Evolutionary conservation across 805 yeast species (phyloP).

Genomic region (Myxozyma sirexii): DNA sequence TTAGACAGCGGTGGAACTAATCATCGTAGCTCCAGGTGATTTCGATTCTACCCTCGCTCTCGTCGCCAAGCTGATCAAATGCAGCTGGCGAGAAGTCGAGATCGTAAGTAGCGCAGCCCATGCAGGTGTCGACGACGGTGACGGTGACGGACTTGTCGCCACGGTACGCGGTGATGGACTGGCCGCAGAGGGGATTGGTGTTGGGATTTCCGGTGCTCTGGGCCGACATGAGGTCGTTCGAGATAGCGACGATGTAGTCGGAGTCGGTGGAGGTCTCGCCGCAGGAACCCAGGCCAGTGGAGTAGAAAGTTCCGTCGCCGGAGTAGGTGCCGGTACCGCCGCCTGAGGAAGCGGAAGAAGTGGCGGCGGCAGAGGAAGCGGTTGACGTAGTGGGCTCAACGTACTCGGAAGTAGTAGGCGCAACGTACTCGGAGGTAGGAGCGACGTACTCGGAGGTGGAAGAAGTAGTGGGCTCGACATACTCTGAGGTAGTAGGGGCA

Average conservation of each 20-base stretch:
- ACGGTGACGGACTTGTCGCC: conserved; percentile 58
- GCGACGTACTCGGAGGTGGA: conserved; percentile 17
- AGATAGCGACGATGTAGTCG: conserved; percentile 60
- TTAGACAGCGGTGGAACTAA: too few relatives aligned
- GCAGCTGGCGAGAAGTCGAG: conserved; percentile 67
- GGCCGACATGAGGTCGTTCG: conserved; percentile 50
- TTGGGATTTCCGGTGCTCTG: conserved; percentile 46
- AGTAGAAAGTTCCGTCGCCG: conserved; percentile 46
- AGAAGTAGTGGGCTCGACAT: conserved; percentile 19
- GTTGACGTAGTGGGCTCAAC: conserved; percentile 17
- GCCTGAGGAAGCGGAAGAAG: conserved; percentile 23
- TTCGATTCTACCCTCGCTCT: conserved; percentile 55
- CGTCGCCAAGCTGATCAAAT: conserved; percentile 54
- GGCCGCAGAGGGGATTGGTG: conserved; percentile 53
- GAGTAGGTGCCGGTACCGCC: conserved; percentile 37
- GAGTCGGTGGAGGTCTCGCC: conserved; percentile 50
- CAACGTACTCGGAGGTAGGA: conserved; percentile 19
- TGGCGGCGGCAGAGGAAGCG: conserved; percentile 8
- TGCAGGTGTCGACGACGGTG: conserved; percentile 60
- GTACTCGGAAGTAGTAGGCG: conserved; percentile 14
- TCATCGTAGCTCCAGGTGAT: conserved; percentile 54
- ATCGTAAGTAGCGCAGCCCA: conserved; percentile 53
- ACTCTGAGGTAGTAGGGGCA: conserved; percentile 13
- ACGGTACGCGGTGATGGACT: conserved; percentile 51
- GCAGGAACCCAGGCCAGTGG: conserved; percentile 56